Conservation (phyloP, 805 yeast genomes). For the Cyberlindnera euphorbiae region DNA sequence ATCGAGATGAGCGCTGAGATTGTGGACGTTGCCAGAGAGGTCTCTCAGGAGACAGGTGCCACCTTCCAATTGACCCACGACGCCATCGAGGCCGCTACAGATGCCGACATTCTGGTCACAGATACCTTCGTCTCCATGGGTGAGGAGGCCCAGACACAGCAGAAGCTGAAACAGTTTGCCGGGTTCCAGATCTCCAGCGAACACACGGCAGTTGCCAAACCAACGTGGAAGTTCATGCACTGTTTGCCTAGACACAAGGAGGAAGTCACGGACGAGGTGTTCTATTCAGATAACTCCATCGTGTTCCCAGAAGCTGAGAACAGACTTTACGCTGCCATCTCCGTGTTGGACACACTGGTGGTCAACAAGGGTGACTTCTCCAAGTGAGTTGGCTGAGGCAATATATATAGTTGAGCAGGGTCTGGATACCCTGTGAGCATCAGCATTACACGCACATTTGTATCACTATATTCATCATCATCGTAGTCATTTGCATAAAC, state of each 20-base stretch:
- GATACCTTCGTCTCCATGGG: constrained; percentile 99
- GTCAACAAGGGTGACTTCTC: constrained; percentile 67
- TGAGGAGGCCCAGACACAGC: constrained; percentile 73
- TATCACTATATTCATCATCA: too few species aligned
- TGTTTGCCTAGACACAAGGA: constrained; percentile 94
- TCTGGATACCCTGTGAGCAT: too few species aligned
- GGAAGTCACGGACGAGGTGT: constrained; percentile 91
- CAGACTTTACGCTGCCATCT: constrained; percentile 92
- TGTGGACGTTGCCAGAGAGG: constrained; percentile 44
- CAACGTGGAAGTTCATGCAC: constrained; percentile 92
- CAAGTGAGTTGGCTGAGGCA: constrained; percentile 3
- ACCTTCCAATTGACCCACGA: constrained; percentile 59
- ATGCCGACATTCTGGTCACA: constrained; percentile 82
- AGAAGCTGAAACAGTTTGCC: constrained; percentile 71
- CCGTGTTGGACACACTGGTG: constrained; percentile 87
- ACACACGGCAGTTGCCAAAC: constrained; percentile 54
- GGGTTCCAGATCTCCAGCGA: constrained; percentile 81
- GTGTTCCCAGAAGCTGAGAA: constrained; percentile 97
- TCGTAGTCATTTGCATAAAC: too few species aligned
- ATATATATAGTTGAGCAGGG: too few species aligned
- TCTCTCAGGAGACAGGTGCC: constrained; percentile 49
- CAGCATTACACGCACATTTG: too few species aligned
- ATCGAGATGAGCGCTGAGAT: constrained; percentile 59
- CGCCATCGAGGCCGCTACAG: constrained; percentile 66
- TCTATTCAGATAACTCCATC: constrained; percentile 75